Conservation (phyloP, 495 filamentous ascomycete species). For the Polyplosphaeria fusca region DNA sequence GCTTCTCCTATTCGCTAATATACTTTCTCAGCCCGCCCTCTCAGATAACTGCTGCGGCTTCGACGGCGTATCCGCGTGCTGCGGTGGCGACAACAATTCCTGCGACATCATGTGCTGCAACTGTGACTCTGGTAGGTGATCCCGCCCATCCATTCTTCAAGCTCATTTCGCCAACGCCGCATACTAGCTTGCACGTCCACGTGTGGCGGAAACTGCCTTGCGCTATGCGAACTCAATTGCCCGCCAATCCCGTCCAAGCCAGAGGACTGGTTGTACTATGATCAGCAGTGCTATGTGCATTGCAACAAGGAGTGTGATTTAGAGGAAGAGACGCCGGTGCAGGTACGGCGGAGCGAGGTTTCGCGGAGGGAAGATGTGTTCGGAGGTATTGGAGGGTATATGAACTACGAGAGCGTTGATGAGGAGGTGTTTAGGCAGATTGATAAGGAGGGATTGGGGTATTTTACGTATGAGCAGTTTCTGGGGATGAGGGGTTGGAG, state of each 20-base stretch:
- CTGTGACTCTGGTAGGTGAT: not conserved
- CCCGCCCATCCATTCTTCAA: not conserved
- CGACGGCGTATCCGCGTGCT: not conserved
- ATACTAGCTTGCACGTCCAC: not conserved
- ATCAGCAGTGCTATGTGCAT: conserved; percentile 1
- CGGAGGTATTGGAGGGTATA: not conserved
- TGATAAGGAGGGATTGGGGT: not conserved
- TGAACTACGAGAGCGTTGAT: not conserved
- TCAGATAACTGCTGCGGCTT: not conserved
- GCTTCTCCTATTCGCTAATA: too few relatives aligned
- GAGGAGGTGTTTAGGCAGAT: not conserved
- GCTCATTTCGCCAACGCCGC: not conserved
- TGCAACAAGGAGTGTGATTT: not conserved
- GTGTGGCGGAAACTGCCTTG: not conserved
- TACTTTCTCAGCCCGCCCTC: too few relatives aligned
- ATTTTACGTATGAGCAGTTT: not conserved
- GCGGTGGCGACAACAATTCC: too few relatives aligned
- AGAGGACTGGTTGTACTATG: not conserved
- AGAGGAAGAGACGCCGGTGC: not conserved
- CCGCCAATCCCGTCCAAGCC: not conserved
- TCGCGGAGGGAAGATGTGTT: too few relatives aligned
- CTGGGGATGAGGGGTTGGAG: not conserved
- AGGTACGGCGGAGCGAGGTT: not conserved
- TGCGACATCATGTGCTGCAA: not conserved
- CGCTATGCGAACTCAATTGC: not conserved